Conservation (phyloP, 2,329 filamentous ascomycete species). For the Penicillium sp. region DNA sequence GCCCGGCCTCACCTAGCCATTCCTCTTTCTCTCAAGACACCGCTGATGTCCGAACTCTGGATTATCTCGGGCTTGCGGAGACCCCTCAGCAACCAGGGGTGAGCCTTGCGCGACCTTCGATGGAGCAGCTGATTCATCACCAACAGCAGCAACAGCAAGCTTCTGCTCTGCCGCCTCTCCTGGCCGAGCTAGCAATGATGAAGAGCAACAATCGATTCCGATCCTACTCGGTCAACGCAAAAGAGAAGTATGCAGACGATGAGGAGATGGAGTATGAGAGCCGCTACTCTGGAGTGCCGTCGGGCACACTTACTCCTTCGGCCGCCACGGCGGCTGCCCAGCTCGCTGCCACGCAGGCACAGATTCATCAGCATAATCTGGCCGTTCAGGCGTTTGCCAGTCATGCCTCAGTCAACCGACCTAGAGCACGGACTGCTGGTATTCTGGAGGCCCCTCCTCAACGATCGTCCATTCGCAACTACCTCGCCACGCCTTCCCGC, state of each 20-base stretch:
- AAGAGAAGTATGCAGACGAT: constrained; percentile 91
- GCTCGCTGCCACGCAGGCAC: constrained; percentile 61
- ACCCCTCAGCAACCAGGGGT: constrained; percentile 80
- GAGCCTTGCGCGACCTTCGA: constrained; percentile 65
- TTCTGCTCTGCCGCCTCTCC: constrained; percentile 61
- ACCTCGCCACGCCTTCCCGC: constrained; percentile 73
- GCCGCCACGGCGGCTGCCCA: constrained; percentile 60
- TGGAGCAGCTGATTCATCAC: constrained; percentile 54
- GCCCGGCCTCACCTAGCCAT: constrained; percentile 81
- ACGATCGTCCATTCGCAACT: constrained; percentile 67
- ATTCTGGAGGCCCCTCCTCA: constrained; percentile 77
- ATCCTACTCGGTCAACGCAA: constrained; percentile 98
- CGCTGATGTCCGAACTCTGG: constrained; percentile 87
- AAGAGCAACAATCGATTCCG: constrained; percentile 85
- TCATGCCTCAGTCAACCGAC: constrained; percentile 77
- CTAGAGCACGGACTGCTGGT: constrained; percentile 86
- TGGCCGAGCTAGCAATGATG: constrained; percentile 74
- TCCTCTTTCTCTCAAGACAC: constrained; percentile 84
- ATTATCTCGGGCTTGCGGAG: constrained; percentile 93
- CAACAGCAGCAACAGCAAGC: constrained; percentile 51
- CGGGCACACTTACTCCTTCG: constrained; percentile 61
- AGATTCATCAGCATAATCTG: constrained; percentile 87
- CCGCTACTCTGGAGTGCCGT: constrained; percentile 59
- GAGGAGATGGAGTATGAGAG: constrained; percentile 76
- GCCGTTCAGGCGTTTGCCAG: constrained; percentile 90